A percentile compares a stretch with the other conserved stretches of the same genome.
These are phyloP conservation scores for Serendipita indica DNA, from an alignment of 768 basidiomycete genomes.

Conservation along the genomic window DNA sequence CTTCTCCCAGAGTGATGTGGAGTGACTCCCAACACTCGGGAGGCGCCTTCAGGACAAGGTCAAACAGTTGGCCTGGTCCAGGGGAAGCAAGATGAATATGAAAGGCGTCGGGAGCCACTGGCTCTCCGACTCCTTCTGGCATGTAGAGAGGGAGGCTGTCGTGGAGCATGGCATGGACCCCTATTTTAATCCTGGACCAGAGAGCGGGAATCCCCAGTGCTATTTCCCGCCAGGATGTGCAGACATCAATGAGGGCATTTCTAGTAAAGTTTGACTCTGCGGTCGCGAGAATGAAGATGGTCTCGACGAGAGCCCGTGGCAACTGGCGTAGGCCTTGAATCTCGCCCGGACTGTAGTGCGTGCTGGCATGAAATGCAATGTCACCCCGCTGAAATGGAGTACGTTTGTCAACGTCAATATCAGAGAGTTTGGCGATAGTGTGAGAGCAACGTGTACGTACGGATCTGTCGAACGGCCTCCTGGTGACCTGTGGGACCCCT, in stretches of 20 bases:
- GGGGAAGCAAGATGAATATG: not conserved
- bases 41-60: not conserved
- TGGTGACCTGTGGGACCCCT: constrained; percentile 32
- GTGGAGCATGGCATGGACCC: not conserved
- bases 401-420: constrained; percentile 16
- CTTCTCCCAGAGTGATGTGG: not conserved
- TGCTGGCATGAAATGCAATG: constrained; percentile 65
- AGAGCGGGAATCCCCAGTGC: not conserved
- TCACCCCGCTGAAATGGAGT: constrained; percentile 67
- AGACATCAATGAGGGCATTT: not conserved
- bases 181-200: not conserved
- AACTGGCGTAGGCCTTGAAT: constrained; percentile 78
- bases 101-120: not conserved
- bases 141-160: not conserved
- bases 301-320: constrained; percentile 62
- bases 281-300: constrained; percentile 73
- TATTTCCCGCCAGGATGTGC: not conserved
- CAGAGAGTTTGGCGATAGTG: constrained; percentile 13
- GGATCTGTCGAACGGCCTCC: constrained; percentile 19
- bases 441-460: not conserved
- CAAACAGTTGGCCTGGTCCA: not conserved
- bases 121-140: not conserved
- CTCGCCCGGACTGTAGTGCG: constrained; percentile 59
- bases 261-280: constrained; percentile 33
- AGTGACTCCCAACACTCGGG: not conserved